Conservation (phyloP, 306 rosid genomes). For the Lotus japonicus region DNA sequence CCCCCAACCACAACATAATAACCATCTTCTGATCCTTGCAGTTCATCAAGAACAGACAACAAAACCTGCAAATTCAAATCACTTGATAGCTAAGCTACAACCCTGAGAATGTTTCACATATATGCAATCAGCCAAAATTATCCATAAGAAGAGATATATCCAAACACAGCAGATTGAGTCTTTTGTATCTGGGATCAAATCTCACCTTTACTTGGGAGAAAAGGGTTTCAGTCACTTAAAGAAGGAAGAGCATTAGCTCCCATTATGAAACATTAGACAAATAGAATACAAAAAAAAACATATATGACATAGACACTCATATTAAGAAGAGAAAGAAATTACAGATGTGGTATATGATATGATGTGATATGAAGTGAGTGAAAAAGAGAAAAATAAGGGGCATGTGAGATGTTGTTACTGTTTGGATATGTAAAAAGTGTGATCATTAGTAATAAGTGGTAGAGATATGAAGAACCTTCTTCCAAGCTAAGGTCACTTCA, state of each 20-base stretch:
- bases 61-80: constrained; percentile 49
- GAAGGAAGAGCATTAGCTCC: neutral
- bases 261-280: neutral
- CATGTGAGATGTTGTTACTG: too few relatives aligned
- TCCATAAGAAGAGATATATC: neutral
- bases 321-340: too few relatives aligned
- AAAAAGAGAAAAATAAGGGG: too few relatives aligned
- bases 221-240: neutral
- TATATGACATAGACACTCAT: too few relatives aligned
- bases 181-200: neutral
- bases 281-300: neutral
- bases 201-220: neutral
- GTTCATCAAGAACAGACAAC: constrained; percentile 69
- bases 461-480: too few relatives aligned
- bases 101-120: neutral
- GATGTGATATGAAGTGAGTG: too few relatives aligned
- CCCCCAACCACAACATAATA: constrained; percentile 98
- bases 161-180: neutral
- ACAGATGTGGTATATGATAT: too few relatives aligned
- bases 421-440: too few relatives aligned
- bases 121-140: neutral
- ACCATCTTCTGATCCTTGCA: constrained; percentile 62
- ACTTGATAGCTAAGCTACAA: neutral
- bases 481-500: too few relatives aligned
- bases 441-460: too few relatives aligned